These are phyloP conservation scores for Onygenales sp. DNA, from an alignment of 2,329 filamentous ascomycete species.

Conservation along the genomic window DNA sequence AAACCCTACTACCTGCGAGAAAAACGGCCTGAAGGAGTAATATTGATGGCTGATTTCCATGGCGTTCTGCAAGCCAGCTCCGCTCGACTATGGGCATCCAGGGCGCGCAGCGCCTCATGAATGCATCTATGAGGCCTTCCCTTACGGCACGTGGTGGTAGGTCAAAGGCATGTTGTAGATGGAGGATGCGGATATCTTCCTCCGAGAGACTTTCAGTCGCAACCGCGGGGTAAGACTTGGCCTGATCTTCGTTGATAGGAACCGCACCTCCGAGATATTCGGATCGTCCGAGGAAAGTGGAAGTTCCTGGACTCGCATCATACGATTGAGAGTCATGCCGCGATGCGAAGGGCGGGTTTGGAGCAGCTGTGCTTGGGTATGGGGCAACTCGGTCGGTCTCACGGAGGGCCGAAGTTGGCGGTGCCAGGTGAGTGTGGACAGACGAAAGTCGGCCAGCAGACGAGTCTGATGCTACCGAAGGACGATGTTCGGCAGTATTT, in stretches of 20 bases:
- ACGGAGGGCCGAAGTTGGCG: background rate
- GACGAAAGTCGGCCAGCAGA: background rate
- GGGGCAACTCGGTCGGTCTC: background rate
- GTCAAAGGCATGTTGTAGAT: conserved; percentile 19
- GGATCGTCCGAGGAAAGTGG: conserved; percentile 21
- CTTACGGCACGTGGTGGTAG: conserved; percentile 19
- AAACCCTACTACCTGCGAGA: conserved; percentile 33
- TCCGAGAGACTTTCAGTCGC: conserved; percentile 17
- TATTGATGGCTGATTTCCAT: conserved; percentile 18
- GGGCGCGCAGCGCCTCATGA: conserved; percentile 22
- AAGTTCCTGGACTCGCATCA: conserved; percentile 11
- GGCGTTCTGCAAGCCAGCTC: conserved; percentile 20
- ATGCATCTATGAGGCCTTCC: conserved; percentile 22
- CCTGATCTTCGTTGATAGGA: conserved; percentile 19
- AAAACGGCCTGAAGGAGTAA: conserved; percentile 31
- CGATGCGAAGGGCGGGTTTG: background rate
- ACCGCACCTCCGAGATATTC: conserved; percentile 20
- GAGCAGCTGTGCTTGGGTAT: background rate
- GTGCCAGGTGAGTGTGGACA: background rate
- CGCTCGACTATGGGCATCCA: conserved; percentile 26
- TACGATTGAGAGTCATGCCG: conserved; percentile 10
- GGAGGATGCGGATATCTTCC: conserved; percentile 19
- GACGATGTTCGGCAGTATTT: background rate
- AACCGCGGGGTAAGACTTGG: conserved; percentile 15
- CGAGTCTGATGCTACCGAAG: background rate